These are phyloP conservation scores for Emmonsiellopsis sp. DNA, from an alignment of 2,329 filamentous ascomycete genomes.

Conservation along the genomic window DNA sequence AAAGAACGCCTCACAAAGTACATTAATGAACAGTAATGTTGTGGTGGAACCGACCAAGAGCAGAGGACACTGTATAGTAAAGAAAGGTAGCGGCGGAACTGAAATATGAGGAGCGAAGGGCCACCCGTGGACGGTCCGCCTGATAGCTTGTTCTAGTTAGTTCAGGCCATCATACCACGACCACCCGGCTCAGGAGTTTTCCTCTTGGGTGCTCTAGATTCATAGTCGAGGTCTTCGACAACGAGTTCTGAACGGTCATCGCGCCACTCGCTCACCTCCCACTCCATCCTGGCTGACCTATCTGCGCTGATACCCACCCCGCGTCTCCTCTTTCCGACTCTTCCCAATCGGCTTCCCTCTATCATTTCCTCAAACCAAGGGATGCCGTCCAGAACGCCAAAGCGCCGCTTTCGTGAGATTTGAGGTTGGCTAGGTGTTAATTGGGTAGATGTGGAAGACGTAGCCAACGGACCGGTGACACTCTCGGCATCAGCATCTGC, in stretches of 20 bases:
- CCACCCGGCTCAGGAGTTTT: slow-evolving; percentile 12
- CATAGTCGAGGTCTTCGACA: neutral
- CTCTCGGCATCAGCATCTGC: slow-evolving; percentile 31
- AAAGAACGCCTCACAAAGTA: too few species aligned
- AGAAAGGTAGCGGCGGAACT: too few species aligned
- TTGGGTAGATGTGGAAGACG: slow-evolving; percentile 4
- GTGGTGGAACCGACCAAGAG: too few species aligned
- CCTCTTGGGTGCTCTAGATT: slow-evolving; percentile 8
- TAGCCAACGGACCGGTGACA: slow-evolving; percentile 9
- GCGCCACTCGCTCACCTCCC: slow-evolving; percentile 73
- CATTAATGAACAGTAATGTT: too few species aligned
- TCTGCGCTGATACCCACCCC: slow-evolving; percentile 53
- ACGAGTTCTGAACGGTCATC: slow-evolving; percentile 28
- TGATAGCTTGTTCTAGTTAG: neutral
- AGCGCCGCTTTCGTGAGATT: slow-evolving; percentile 27
- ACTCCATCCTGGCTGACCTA: slow-evolving; percentile 60
- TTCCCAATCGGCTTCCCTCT: slow-evolving; percentile 63
- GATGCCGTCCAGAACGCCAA: slow-evolving; percentile 44
- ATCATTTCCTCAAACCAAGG: slow-evolving; percentile 83
- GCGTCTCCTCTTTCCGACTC: slow-evolving; percentile 49
- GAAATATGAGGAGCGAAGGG: too few species aligned
- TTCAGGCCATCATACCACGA: neutral
- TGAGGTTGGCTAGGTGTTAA: slow-evolving; percentile 11
- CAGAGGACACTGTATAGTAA: too few species aligned
- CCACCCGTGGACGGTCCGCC: too few species aligned